Evolutionary conservation across 176 grass and related monocot genomes (phyloP), one percentile per base, ranked within the genome.

Genomic region (Aegilops bicornis): DNA sequence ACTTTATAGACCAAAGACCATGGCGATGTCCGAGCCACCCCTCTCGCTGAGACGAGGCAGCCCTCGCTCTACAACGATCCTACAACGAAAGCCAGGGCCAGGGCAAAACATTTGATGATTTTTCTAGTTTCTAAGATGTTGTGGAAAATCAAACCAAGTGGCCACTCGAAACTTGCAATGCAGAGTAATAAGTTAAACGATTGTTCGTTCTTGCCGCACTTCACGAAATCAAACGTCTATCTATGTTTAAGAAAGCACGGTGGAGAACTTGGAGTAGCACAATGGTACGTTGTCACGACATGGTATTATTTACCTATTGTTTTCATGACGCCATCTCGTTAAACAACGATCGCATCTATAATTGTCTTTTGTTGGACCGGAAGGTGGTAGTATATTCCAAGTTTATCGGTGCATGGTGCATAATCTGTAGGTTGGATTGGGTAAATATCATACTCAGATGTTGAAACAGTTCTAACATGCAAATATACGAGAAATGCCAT

Each of bases 361-460:
- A 96, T 94, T 48, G 93, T 98, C 86, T 96, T 98, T 71, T 98
- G 96, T 76, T 96, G 96, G 96, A 98, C 78, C 96, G 94, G 92
- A 64, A 74, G n/a, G 8, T 64, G 19, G 71, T 23, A 70, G 58
- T 5, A 74, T 8, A 70, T 27, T 23, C 79, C 19, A 37, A 48
- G 9, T 73, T 17, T 86, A 50, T 42, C 39, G 79, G 73, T 86
- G 31, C 7, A 59, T 43, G 36, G 8, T 27, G 20, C 71, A 27
- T 5, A 2, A 9, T 73, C 39, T 73, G n/a, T 73, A 73, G 32
- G 71, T 27, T 27, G n/a, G 71, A 73, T 4, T 2, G 5, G 23
- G 36, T 10, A 1, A 43, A 45, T 24, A 72, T 24, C 20, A 36
- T 35, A 20, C 30, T 69, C 15, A 20, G 16, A 36, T 69, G 32